Evolutionary conservation across 2,329 filamentous ascomycete species (phyloP).

Genomic region (Magnaporthiopsis rhizophila): DNA sequence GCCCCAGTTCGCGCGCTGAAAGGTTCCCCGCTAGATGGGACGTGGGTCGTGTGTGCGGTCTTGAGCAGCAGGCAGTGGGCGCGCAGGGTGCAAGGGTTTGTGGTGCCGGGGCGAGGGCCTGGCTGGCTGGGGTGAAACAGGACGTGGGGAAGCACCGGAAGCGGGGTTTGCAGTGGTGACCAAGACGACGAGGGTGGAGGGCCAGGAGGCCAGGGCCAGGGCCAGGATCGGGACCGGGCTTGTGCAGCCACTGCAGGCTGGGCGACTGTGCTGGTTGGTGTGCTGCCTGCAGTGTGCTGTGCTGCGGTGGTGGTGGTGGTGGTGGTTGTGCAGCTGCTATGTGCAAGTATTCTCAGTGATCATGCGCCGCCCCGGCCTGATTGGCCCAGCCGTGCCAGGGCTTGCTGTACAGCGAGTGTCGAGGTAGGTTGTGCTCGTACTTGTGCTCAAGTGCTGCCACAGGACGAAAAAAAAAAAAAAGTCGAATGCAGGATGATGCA

Average conservation of each 20-base stretch:
- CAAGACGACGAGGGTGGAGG: neutral
- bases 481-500: too few species aligned
- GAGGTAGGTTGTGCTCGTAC: too few species aligned
- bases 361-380: neutral
- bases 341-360: too few species aligned
- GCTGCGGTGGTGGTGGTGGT: too few species aligned
- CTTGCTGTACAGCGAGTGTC: neutral
- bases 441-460: neutral
- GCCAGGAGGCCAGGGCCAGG: too few species aligned
- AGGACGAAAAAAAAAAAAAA: too few species aligned
- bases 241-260: too few species aligned
- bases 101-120: constrained; percentile 3
- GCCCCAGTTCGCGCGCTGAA: neutral
- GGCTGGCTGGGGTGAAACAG: constrained; percentile 7
- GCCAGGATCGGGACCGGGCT: too few species aligned
- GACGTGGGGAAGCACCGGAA: constrained; percentile 5
- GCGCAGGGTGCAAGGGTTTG: constrained; percentile 3
- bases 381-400: neutral
- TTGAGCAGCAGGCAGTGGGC: neutral
- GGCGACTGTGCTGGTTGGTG: neutral
- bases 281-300: neutral
- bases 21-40: neutral
- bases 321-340: neutral
- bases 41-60: neutral
- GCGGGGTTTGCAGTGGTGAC: neutral